phyloP scores from a whole-genome alignment of 352 stramenopile species.

The Phytophthora cactorum region DNA sequence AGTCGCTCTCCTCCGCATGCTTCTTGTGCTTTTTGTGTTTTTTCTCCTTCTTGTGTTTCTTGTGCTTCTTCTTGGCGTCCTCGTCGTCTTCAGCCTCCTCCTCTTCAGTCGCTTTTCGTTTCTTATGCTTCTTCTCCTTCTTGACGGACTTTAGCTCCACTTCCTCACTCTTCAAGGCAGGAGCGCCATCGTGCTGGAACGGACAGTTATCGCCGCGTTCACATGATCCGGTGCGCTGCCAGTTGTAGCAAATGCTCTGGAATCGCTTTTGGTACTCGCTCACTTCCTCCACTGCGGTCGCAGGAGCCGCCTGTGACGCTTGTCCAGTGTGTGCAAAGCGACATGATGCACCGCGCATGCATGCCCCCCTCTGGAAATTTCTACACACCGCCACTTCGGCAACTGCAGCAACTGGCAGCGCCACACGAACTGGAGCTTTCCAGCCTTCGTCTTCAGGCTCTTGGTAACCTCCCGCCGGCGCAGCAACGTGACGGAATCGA shows the following conservation, averaged over 20 bases:
- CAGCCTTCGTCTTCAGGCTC: slow-evolving; percentile 27
- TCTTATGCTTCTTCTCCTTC: slow-evolving; percentile 35
- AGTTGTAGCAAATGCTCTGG: slow-evolving; percentile 73
- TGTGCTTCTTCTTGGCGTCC: slow-evolving; percentile 12
- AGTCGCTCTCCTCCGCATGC: slow-evolving; percentile 25
- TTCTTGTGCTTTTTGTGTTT: slow-evolving; percentile 45
- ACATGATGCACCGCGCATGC: slow-evolving; percentile 57
- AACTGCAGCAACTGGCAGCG: slow-evolving; percentile 44
- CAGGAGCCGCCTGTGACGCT: slow-evolving; percentile 16
- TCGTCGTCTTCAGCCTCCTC: slow-evolving; percentile 17
- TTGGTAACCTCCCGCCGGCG: slow-evolving; percentile 11
- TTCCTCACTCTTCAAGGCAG: slow-evolving; percentile 12
- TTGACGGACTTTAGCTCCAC: slow-evolving; percentile 5
- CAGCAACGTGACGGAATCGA: slow-evolving; percentile 65
- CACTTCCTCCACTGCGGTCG: slow-evolving; percentile 53
- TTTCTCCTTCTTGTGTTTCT: slow-evolving; percentile 42
- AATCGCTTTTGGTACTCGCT: slow-evolving; percentile 72
- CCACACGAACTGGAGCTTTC: slow-evolving; percentile 43
- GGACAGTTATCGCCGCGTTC: slow-evolving; percentile 49
- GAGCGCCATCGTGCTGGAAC: slow-evolving; percentile 55
- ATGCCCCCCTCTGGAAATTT: slow-evolving; percentile 56
- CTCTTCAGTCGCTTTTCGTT: slow-evolving; percentile 21
- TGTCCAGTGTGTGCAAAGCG: slow-evolving; percentile 61
- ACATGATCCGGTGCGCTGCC: slow-evolving; percentile 51
- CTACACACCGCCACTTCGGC: slow-evolving; percentile 55